Percentiles rank a stretch among this genome's conserved stretches.
Evolutionary conservation across 805 yeast genomes (phyloP).

Genomic region (Metahyphopichia silvanorum): DNA sequence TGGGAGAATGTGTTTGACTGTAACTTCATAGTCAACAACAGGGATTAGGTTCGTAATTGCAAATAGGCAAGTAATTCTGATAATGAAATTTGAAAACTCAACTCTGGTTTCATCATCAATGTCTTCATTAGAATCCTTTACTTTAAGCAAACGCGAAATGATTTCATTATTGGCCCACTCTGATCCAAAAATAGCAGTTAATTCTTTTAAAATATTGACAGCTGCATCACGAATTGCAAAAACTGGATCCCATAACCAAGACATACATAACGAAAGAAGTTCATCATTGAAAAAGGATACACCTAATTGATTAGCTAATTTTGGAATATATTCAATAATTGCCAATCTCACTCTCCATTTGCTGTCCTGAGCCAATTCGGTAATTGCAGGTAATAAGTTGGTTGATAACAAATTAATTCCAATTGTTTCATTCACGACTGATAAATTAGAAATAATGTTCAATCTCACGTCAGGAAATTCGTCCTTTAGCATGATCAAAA

Average conservation of each 20-base stretch:
- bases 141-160: conserved; percentile 63
- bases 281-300: conserved; percentile 91
- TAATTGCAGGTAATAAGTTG: conserved; percentile 89
- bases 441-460: conserved; percentile 88
- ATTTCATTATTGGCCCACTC: conserved; percentile 90
- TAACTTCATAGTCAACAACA: conserved; percentile 56
- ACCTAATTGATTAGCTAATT: conserved; percentile 91
- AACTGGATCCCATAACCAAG: conserved; percentile 99
- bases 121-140: conserved; percentile 13
- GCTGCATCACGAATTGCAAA: conserved; percentile 97
- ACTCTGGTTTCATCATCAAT: conserved; percentile 29
- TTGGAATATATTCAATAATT: conserved; percentile 93
- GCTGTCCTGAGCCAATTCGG: conserved; percentile 92
- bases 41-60: conserved; percentile 82
- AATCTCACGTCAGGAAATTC: conserved; percentile 95
- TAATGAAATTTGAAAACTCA: conserved; percentile 73
- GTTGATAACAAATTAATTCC: conserved; percentile 88
- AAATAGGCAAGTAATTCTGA: conserved; percentile 86
- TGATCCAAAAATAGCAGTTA: conserved; percentile 86
- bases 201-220: conserved; percentile 71
- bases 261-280: conserved; percentile 83
- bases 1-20: conserved; percentile 69
- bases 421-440: conserved; percentile 88
- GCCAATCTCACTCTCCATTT: conserved; percentile 98
- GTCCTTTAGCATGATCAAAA: conserved; percentile 90